A percentile compares a stretch with the other conserved stretches of the same genome.
Conservation (phyloP, 148 eudicot genomes). For the Rhododendron griersonianum region DNA sequence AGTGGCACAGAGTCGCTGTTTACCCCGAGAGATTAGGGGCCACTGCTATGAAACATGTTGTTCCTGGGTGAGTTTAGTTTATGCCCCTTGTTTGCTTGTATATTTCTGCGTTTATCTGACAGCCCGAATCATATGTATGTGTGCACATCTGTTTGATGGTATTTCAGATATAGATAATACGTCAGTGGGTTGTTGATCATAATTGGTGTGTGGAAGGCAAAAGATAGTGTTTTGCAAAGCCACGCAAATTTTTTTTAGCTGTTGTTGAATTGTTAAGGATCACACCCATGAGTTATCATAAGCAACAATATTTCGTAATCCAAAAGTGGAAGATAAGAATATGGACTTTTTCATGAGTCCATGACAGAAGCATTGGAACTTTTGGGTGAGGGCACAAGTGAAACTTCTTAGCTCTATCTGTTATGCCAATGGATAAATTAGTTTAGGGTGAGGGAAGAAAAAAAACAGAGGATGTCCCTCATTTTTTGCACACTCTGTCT, state of each 20-base stretch:
- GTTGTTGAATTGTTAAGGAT: not conserved
- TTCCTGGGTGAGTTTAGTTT: constrained; percentile 57
- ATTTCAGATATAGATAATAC: not conserved
- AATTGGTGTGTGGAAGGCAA: not conserved
- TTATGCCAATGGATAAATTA: not conserved
- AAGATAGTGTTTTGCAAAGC: not conserved
- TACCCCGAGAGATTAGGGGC: constrained; percentile 59
- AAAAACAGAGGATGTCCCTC: not conserved
- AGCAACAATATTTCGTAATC: not conserved
- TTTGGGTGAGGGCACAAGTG: not conserved
- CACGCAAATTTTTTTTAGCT: not conserved
- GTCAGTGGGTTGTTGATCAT: not conserved
- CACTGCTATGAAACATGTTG: constrained; percentile 48
- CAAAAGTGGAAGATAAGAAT: not conserved
- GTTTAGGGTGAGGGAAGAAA: not conserved
- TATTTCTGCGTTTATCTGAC: not conserved
- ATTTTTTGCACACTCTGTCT: not conserved
- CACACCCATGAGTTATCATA: not conserved
- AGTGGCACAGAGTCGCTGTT: constrained; percentile 92
- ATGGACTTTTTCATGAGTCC: not conserved
- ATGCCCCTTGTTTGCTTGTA: not conserved
- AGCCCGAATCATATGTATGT: not conserved
- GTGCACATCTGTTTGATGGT: not conserved
- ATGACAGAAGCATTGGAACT: not conserved
- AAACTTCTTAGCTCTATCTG: not conserved